Base-by-base conservation (phyloP, 768 basidiomycete genomes). In the Candolleomyces aberdarensis region DNA sequence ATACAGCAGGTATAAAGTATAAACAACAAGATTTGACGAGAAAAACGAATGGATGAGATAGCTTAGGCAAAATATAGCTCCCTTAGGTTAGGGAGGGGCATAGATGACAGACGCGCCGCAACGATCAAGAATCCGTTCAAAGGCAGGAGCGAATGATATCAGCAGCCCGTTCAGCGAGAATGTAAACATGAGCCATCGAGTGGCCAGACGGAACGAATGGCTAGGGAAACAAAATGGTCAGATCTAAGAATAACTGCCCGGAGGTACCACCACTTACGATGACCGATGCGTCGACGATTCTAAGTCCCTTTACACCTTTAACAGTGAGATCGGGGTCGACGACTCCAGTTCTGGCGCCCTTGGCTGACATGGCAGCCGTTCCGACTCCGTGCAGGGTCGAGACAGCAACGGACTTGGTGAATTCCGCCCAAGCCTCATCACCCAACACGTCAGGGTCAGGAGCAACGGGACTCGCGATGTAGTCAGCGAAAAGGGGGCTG, bases 241-340 rank as follows among this genome's bases (percentile, higher is more conserved):
- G 36, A 36, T 26, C 26, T 26, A 36, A 8, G 36, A 11, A 36
- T 8, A 7, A 6, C 36, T 36, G 8, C 1, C 36, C 8, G 36
- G 8, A 36, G 36, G 36, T 36, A 11, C 36, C 11, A 36, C 36
- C 44, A 58, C 74, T 58, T 51, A 72, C 75, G 56, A 69, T 44
- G 59, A 68, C 67, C n/a, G 73, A 75, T 15, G 70, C 71, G 63
- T 78, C 75, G 9, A 77, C 73, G 19, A 78, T 63, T 8, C 76
- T 66, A 53, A 78, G 54, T 9, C 71, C 74, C 6, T 48, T 43
- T 1, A 67, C 66, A 3, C 70, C 69, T 60, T 76, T 74, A 26
- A 77, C 70, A 9, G 31, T 53, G 10, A 78, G 57, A 58, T 74
- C 65, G 3, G 75, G 68, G 60, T 75, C 70, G 5, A 75, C 70